Conservation (phyloP, 805 yeast genomes). For the Metschnikowia noctiluminum region DNA sequence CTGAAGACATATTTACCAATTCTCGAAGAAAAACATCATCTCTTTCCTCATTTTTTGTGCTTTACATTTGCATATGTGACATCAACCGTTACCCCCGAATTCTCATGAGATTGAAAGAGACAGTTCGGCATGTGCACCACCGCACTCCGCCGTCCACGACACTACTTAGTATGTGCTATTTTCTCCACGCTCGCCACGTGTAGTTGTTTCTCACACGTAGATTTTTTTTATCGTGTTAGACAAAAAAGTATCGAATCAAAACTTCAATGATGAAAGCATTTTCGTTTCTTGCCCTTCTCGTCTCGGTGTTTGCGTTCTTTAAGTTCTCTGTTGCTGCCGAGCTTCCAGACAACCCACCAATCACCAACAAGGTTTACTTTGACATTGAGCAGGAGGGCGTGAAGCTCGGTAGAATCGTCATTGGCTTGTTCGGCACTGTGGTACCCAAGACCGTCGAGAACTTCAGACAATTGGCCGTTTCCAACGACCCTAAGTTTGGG, state of each 20-base stretch:
- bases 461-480: slow-evolving; percentile 70
- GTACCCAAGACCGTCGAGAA: slow-evolving; percentile 89
- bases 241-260: not conserved
- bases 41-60: too few relatives aligned
- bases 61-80: too few relatives aligned
- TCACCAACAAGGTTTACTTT: slow-evolving; percentile 81
- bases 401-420: slow-evolving; percentile 72
- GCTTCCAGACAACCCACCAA: slow-evolving; percentile 44
- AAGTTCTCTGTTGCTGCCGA: slow-evolving; percentile 9
- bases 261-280: slow-evolving; percentile 13
- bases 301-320: slow-evolving; percentile 13
- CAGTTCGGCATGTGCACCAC: slow-evolving; percentile 1
- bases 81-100: too few relatives aligned
- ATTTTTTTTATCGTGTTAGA: not conserved
- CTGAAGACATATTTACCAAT: too few relatives aligned
- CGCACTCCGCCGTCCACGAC: not conserved
- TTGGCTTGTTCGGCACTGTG: slow-evolving; percentile 84
- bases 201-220: not conserved
- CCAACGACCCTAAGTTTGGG: slow-evolving; percentile 58
- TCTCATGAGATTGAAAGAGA: too few relatives aligned
- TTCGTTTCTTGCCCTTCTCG: slow-evolving; percentile 14
- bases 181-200: not conserved
- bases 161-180: not conserved
- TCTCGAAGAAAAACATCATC: too few relatives aligned
- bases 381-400: slow-evolving; percentile 81